phyloP scores from a whole-genome alignment of 768 basidiomycete species.

The Favolaschia claudopus region DNA sequence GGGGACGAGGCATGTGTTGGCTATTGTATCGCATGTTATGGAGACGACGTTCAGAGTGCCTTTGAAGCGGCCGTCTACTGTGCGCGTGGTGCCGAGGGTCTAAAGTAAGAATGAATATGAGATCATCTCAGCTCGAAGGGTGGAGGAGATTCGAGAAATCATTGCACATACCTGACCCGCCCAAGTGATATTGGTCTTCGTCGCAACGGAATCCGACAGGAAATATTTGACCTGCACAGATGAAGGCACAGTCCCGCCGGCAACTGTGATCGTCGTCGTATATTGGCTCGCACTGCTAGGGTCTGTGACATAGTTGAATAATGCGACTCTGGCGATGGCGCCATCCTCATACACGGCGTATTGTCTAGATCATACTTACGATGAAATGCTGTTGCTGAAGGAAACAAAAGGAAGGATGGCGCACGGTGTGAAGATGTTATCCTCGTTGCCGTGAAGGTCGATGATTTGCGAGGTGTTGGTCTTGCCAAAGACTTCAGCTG shows the following conservation, averaged over 20 bases:
- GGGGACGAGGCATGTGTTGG: constrained; percentile 32
- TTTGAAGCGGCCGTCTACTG: constrained; percentile 33
- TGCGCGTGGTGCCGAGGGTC: constrained; percentile 6
- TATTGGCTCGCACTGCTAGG: constrained; percentile 60
- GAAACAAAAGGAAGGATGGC: neutral
- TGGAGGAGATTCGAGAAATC: neutral
- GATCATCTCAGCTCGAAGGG: neutral
- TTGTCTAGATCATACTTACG: constrained; percentile 1
- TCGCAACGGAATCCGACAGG: constrained; percentile 59
- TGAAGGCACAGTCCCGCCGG: constrained; percentile 52
- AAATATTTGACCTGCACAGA: constrained; percentile 63
- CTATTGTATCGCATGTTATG: constrained; percentile 29
- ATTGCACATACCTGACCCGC: constrained; percentile 66
- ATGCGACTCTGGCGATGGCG: constrained; percentile 62
- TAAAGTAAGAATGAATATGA: neutral
- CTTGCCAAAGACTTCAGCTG: constrained; percentile 76
- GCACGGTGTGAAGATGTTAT: constrained; percentile 65
- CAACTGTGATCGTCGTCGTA: constrained; percentile 56
- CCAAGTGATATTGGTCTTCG: constrained; percentile 77
- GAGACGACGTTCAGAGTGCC: constrained; percentile 26
- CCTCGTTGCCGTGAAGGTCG: constrained; percentile 64
- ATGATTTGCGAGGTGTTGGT: constrained; percentile 70
- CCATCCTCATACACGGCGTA: constrained; percentile 82
- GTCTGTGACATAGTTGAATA: constrained; percentile 81
- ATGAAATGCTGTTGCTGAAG: neutral